Base-by-base conservation (phyloP, 2,329 filamentous ascomycete genomes). In the Neopestalotiopsis clavispora region DNA sequence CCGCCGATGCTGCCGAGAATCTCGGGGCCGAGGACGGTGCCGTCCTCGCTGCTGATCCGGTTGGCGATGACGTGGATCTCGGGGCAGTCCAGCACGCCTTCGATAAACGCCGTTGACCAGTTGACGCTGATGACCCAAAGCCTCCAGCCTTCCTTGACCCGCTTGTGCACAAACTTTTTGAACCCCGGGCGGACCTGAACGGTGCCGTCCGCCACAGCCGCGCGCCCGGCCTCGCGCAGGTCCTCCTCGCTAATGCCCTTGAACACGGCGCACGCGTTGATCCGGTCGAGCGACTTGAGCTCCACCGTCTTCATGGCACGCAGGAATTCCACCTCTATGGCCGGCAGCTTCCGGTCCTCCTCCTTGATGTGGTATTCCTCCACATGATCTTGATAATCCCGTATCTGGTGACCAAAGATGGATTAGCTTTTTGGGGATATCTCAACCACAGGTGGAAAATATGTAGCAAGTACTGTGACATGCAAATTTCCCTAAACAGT, bases 111-210 rank as follows among this genome's bases (percentile, higher is more conserved):
- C 1, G 75, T 71, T 9, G 84, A 86, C 85, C 85, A 87, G 72
- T 86, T 87, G 56, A 87, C 83, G 4, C 85, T 87, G 32, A 88
- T 76, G 17, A 88, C 75, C 58, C 79, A 80, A 32, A 84, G 77
- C 0, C 73, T 71, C 80, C 83, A 84, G 3, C 78, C 78, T 12
- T 75, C 76, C 0, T 12, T 52, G 7, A 63, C 4, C 10, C 71
- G 52, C 13, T 61, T 38, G 28, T 68, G 65, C 23, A 78, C 71
- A 61, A 80, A 79, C 17, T 79, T 76, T 1, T 61, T 52, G 63
- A 87, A 85, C 0, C 86, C 85, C 0, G 76, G 73, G 10, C 83
- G 73, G 1, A 86, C 71, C 23, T 67, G 66, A 10, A 85, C 76
- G 3, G 71, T 72, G 0, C 80, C 81, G 4, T 73, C 71, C 4